These are phyloP conservation scores for Onygenales sp. DNA, from an alignment of 2,329 filamentous ascomycete species.

Conservation along the genomic window DNA sequence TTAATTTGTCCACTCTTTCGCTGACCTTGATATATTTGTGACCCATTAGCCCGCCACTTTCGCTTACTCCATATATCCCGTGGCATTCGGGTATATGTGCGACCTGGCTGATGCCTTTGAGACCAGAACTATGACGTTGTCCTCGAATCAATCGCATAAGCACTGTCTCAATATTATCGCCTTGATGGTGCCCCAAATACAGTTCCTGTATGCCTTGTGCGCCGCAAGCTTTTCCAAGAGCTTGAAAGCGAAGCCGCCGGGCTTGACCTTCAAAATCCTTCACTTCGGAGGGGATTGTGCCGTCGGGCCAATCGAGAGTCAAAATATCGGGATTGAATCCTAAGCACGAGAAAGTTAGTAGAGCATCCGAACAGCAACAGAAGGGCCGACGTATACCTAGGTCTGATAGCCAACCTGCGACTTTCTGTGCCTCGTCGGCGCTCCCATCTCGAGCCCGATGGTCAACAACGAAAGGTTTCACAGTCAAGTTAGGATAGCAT, in stretches of 20 bases:
- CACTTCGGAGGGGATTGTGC: slow-evolving; percentile 31
- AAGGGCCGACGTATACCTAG: slow-evolving; percentile 27
- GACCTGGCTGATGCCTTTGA: slow-evolving; percentile 58
- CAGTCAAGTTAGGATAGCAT: slow-evolving; percentile 17
- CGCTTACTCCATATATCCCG: slow-evolving; percentile 61
- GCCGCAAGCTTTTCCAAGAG: slow-evolving; percentile 54
- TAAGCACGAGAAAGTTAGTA: slow-evolving; percentile 10
- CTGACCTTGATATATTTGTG: background rate
- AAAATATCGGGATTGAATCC: slow-evolving; percentile 27
- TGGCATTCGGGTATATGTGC: slow-evolving; percentile 75
- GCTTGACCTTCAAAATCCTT: slow-evolving; percentile 70
- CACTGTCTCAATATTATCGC: slow-evolving; percentile 87
- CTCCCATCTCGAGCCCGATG: slow-evolving; percentile 50
- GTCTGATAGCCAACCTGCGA: slow-evolving; percentile 35
- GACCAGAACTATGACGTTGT: slow-evolving; percentile 54
- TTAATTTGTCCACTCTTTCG: background rate
- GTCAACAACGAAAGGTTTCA: slow-evolving; percentile 52
- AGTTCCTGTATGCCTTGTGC: slow-evolving; percentile 47
- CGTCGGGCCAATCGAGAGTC: slow-evolving; percentile 44
- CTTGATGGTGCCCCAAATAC: slow-evolving; percentile 75
- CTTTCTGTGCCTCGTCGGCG: slow-evolving; percentile 43
- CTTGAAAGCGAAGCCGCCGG: slow-evolving; percentile 62
- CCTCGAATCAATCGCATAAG: slow-evolving; percentile 65
- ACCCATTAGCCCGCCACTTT: slow-evolving; percentile 42
- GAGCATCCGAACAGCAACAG: slow-evolving; percentile 1